A percentile compares a stretch with the other conserved stretches of the same genome.
phyloP scores from a whole-genome alignment of 2,329 filamentous ascomycete genomes.

The Cladosporium sp. region DNA sequence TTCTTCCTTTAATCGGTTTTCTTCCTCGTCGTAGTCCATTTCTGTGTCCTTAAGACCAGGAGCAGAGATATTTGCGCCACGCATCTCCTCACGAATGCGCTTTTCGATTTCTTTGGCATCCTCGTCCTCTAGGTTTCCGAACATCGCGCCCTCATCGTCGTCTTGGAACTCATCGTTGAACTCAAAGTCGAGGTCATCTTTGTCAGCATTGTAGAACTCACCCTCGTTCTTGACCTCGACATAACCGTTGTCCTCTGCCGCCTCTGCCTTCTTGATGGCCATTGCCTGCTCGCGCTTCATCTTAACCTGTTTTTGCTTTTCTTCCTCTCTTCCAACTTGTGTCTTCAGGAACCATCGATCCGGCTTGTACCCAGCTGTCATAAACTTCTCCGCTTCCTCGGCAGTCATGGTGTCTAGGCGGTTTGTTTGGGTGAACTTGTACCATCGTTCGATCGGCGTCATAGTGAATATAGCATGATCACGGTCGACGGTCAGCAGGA shows the following conservation, averaged over 20 bases:
- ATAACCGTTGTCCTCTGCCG: constrained; percentile 36
- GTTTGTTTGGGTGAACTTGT: constrained; percentile 74
- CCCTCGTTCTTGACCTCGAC: constrained; percentile 41
- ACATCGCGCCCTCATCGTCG: constrained; percentile 75
- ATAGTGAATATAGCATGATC: constrained; percentile 68
- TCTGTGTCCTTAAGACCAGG: constrained; percentile 53
- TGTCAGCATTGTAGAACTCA: constrained; percentile 54
- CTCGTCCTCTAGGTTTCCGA: constrained; percentile 80
- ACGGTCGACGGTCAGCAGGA: constrained; percentile 70
- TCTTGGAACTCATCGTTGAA: constrained; percentile 75
- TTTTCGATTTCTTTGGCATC: constrained; percentile 64
- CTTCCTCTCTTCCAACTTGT: constrained; percentile 47
- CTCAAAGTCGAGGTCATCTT: constrained; percentile 67
- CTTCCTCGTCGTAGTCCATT: constrained; percentile 61
- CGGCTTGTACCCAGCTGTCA: constrained; percentile 75
- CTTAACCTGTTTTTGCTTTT: constrained; percentile 24
- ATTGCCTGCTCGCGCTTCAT: constrained; percentile 52
- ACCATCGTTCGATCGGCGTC: constrained; percentile 94
- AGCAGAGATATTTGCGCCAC: constrained; percentile 79
- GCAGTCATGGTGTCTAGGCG: constrained; percentile 65
- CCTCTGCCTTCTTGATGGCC: constrained; percentile 51
- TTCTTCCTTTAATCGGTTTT: constrained; percentile 64
- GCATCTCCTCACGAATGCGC: constrained; percentile 72
- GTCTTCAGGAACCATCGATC: constrained; percentile 77
- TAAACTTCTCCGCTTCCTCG: constrained; percentile 81